Percentiles rank a stretch among this genome's conserved stretches.
phyloP scores from a whole-genome alignment of 345 rosid genomes.

The Bruguiera gymnorhiza region DNA sequence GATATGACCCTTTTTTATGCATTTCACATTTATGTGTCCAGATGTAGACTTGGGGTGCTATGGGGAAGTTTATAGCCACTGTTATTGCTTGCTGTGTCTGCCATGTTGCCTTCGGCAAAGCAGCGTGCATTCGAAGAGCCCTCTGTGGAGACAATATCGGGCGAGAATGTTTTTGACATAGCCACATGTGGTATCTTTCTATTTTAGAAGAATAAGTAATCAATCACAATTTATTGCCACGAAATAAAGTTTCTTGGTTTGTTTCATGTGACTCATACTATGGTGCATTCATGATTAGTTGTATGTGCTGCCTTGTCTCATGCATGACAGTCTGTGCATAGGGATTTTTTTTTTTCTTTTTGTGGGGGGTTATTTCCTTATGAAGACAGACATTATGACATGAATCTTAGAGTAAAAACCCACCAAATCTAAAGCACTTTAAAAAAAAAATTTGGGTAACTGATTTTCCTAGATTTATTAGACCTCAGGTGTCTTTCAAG shows the following conservation, averaged over 20 bases:
- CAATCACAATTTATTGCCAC: no score
- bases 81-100: constrained; percentile 68
- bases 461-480: no score
- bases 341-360: no score
- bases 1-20: neutral
- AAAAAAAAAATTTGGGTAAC: no score
- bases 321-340: neutral
- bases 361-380: no score
- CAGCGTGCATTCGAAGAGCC: constrained; percentile 97
- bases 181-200: constrained; percentile 67
- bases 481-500: no score
- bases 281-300: no score
- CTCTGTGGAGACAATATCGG: constrained; percentile 77
- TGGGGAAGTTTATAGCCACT: neutral
- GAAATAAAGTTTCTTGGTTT: neutral
- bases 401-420: no score
- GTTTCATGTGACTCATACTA: neutral
- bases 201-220: no score
- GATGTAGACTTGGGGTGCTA: constrained; percentile 10
- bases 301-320: no score
- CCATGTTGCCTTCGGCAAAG: constrained; percentile 87
- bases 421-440: no score
- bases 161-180: constrained; percentile 83
- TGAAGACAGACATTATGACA: no score
- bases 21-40: neutral